Evolutionary conservation across 2,329 filamentous ascomycete genomes (phyloP), one percentile per base, ranked within the genome.

Genomic region (Lachnellula arida): DNA sequence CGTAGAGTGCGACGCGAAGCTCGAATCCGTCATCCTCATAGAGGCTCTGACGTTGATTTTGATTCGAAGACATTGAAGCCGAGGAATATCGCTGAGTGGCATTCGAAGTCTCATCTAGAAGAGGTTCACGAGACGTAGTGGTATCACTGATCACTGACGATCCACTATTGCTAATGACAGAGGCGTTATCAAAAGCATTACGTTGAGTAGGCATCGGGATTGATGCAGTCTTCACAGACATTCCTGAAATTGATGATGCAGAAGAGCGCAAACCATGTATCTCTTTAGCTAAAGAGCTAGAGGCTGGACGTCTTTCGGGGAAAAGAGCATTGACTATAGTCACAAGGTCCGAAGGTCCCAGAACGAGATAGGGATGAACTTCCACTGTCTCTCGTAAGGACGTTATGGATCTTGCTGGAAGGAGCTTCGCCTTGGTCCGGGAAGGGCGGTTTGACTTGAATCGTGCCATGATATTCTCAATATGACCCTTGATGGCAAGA

Each of bases 311-410:
- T 53, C 81, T 79, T 65, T 90, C 86, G 0, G 92, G 92, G 67
- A 92, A 96, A 14, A 97, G 80, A 11, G 88, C 87, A 70, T 94
- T 90, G 60, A 95, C 82, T 65, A 96, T 74, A 2, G 89, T 92
- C 37, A 88, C 77, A 62, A 96, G 76, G 70, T 97, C 92, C 42
- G 88, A 81, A 37, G 89, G 84, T 67, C 88, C 89, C 62, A 96
- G 74, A 35, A 93, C 87, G 65, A 95, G 76, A 67, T 91, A 94
- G 34, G 86, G 88, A 67, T 88, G 88, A 9, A 91, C 87, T 70
- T 91, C 87, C 19, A 81, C 81, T n/a, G 87, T 91, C 71, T 91
- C 88, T 59, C 86, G 77, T 11, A 89, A 75, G 4, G 86, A 89
- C 5, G 85, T 87, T 60, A 89, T 85, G 52, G 85, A 88, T 61